Base-by-base conservation (phyloP, 257 asterid species). In the Fraxinus pennsylvanica region DNA sequence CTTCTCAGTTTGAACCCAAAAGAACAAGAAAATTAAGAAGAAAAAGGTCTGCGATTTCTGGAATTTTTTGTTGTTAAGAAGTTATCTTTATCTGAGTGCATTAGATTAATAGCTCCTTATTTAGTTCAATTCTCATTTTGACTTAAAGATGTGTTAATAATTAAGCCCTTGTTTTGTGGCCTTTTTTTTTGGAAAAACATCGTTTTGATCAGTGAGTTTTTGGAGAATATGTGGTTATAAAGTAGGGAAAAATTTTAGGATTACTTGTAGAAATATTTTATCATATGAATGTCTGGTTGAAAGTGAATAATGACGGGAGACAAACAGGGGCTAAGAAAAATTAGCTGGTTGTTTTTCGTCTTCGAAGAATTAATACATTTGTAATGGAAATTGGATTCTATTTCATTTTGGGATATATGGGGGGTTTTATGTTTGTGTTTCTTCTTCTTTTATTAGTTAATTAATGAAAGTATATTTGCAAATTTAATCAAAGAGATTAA, bases 21-120 rank as follows among this genome's bases (percentile, higher is more conserved):
- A 41, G 45, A 72, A 47, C 30, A 72, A 74, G 27, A 54, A 80
- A 78, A 57, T 75, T 14, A 27, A 25, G 1, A 71, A 76, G 84
- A 35, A 54, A 75, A 71, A 82, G 84, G 82, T 80, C 35, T 21
- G 79, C 12, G 65, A n/a, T 54, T 54, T 54, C 15, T 43, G 61
- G 27, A 17, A 19, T 54, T 54, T 54, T 19, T 19, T 19, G 14
- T 54, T 54, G 29, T n/a, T 6, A 54, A 54, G 65, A 54, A 19
- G 25, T 30, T 14, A 14, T 80, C 57, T n/a, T 67, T 30, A 33
- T 82, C 47, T 50, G 41, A 35, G 22, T 45, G 54, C 25, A n/a
- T 39, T 79, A 13, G 59, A 73, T 76, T 45, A 14, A 45, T 45
- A 45, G 54, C 57, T 47, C 57, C 17, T n/a, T 19, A 21, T 9